Base-by-base conservation (phyloP, 352 stramenopile species). In the Halophytophthora polymorphica region DNA sequence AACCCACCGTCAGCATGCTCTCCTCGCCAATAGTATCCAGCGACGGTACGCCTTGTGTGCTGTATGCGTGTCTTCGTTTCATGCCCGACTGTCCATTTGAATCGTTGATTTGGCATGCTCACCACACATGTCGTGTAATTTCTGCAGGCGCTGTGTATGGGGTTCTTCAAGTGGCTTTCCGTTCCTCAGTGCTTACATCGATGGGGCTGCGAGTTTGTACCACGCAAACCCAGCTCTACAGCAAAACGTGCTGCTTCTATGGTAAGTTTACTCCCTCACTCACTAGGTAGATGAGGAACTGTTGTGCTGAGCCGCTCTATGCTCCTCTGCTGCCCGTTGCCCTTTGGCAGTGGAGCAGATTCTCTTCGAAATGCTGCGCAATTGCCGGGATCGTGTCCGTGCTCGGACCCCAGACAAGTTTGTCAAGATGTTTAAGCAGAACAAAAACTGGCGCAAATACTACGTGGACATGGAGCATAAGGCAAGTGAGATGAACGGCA, bases 361-460 rank as follows among this genome's bases (percentile, higher is more conserved):
- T 12, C 28, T 90, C 1, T 64, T 77, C 35, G 75, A 85, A 21
- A 75, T 88, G 64, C 56, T 86, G 34, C 72, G 73, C 10, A 71
- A 83, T 46, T 75, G 66, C 40, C 62, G 68, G 3, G 79, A 88
- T 31, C 65, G 69, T 18, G 50, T 83, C 15, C 65, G 65, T 7
- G 67, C 68, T 13, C 69, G 74, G 11, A 45, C 60, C 0, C 79
- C 74, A 1, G 64, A 80, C 3, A 72, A 56, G 6, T 88, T 90
- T 29, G 55, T 64, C 19, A 77, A 70, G 23, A 48, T 90, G 7
- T 88, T 87, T 60, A 87, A 86, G 56, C 79, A 90, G 73, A 86
- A 67, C 44, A 80, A 79, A 45, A 83, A 80, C 42, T 90, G 79
- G 77, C 62, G 74, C 3, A 90, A 87, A 39, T 87, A 88, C 39